Base-by-base conservation (phyloP, 345 rosid genomes). In the Acer yangbiense region DNA sequence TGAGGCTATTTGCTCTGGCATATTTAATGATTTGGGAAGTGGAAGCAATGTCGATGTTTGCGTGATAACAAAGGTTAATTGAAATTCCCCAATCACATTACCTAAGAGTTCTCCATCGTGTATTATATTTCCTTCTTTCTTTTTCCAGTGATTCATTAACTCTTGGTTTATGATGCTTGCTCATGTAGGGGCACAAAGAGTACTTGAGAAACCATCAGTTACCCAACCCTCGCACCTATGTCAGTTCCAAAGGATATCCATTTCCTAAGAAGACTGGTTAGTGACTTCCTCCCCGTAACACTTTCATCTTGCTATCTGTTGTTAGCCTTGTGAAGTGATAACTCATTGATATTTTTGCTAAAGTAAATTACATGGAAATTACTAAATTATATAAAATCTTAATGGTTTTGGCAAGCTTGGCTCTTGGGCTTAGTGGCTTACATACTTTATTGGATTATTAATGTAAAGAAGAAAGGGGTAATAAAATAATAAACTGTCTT, bases 11-110 rank as follows among this genome's bases (percentile, higher is more conserved):
- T 89, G 92, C 86, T 91, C 94, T 41, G 93, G 95, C 63, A 85
- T 91, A 81, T 91, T 91, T 72, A 91, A 91, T 35, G 92, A 91
- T 82, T 79, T 93, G 79, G 97, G 97, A 55, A 88, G 95, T 88
- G 95, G 97, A 82, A 93, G 97, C 88, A 91, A 91, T 83, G 97
- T 93, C 48, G 97, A 91, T 78, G 78, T 90, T 82, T 93, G 92
- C 83, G 97, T 93, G 25, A 91, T 93, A 77, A 91, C 94, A 20
- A 91, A 89, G 90, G 97, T 93, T 61, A 63, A 79, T 25, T 58
- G 64, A 71, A 13, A 7, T 75, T 73, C 32, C 32, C 61, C 29
- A 14, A 29, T 71, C n/a, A 18, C 23, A 9, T 17, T 54, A 29
- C 25, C 14, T 14, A 21, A 9, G 68, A 62, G 13, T 23, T 17